phyloP scores from a whole-genome alignment of 225 moss, liverwort and hornwort genomes.

The Pseudoscleropodium purum region DNA sequence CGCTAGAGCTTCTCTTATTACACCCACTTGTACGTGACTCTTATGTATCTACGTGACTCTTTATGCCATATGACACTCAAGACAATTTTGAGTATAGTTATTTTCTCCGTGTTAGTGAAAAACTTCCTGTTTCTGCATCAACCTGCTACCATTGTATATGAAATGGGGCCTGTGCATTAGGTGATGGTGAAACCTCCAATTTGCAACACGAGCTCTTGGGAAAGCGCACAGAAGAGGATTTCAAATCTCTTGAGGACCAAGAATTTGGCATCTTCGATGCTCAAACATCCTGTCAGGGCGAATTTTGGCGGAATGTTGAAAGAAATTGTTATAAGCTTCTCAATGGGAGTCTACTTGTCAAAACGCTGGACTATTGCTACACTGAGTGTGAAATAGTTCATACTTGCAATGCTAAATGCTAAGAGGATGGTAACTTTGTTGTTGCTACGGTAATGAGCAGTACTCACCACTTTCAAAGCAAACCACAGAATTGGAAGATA shows the following conservation, averaged over 20 bases:
- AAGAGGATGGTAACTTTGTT: neutral
- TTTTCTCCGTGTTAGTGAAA: neutral
- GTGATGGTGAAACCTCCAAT: neutral
- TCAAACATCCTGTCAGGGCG: neutral
- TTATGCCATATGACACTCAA: neutral
- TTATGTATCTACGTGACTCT: neutral
- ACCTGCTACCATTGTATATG: neutral
- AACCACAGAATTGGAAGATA: neutral
- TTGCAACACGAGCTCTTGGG: neutral
- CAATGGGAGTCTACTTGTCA: neutral
- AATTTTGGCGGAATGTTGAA: neutral
- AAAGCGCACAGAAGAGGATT: conserved; percentile 1
- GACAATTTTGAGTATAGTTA: neutral
- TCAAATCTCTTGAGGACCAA: conserved; percentile 5
- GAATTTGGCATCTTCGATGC: conserved; percentile 11
- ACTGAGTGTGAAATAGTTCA: neutral
- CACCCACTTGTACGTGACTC: neutral
- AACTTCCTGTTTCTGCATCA: neutral
- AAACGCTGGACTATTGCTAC: neutral
- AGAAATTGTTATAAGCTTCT: too few relatives aligned
- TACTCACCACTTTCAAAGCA: neutral
- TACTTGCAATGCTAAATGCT: neutral
- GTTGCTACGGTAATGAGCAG: neutral
- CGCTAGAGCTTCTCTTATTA: neutral
- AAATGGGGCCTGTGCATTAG: neutral